Base-by-base conservation (phyloP, 257 asterid genomes). In the Orobanche coerulescens region DNA sequence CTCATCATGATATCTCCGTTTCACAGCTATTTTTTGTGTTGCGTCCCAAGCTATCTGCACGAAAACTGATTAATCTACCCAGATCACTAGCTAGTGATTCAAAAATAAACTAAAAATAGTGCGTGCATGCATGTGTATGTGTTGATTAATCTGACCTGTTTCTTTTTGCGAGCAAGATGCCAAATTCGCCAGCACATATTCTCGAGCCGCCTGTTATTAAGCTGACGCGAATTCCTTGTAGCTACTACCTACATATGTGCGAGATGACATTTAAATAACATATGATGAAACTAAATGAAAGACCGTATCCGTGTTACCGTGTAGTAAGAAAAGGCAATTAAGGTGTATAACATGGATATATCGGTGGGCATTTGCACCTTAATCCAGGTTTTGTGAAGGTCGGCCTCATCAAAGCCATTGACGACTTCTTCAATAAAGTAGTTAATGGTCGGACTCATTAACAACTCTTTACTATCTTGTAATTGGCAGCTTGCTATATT, bases 141-240 rank as follows among this genome's bases (percentile, higher is more conserved):
- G n/a, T n/a, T n/a, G n/a, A n/a, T n/a, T n/a, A n/a, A n/a, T n/a
- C 10, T 1, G 6, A 85, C 91, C 87, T 86, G 87, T 58, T 83
- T 83, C 82, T 83, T 86, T 68, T 71, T 79, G 46, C 95, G 83
- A 58, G 92, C 65, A 39, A 86, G 88, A 74, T 83, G 85, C 92
- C 95, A 86, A 50, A 86, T 81, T 23, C 92, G 82, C 95, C 95
- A 81, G 75, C 89, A 86, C 87, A 83, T 82, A 58, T 80, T 80
- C 78, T 82, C 94, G 1, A 86, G 85, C 82, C 91, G 85, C 82
- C 91, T 74, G 75, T 73, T 82, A 52, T 73, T 78, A 53, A 85
- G 78, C 52, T 78, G 84, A 22, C 72, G 75, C 44, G 81, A 70
- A 55, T 77, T 81, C 76, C 95, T 81, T 58, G 86, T 79, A 30